Percentiles rank a stretch among this genome's conserved stretches.
Evolutionary conservation across 495 filamentous ascomycete species (phyloP).

Genomic region (Elaphomyces granulatus): DNA sequence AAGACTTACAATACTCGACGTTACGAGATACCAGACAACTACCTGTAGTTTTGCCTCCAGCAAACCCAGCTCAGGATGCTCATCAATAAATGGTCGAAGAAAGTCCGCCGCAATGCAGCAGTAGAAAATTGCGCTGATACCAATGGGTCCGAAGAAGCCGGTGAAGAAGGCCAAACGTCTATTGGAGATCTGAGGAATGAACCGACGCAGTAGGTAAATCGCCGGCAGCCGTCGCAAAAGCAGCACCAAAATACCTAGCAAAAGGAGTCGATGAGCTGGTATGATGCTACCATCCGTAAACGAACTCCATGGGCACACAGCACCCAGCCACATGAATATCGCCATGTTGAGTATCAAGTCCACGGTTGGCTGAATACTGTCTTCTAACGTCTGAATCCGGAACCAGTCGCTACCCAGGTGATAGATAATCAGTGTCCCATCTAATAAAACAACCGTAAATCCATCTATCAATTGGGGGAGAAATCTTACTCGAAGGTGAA

Average conservation of each 20-base stretch:
- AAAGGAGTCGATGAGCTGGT: conserved; percentile 48
- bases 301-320: conserved; percentile 52
- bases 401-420: conserved; percentile 48
- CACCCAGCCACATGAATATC: conserved; percentile 66
- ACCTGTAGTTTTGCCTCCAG: conserved; percentile 36
- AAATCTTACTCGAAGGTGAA: conserved; percentile 49
- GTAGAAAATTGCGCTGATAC: conserved; percentile 65
- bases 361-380: conserved; percentile 61
- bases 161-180: conserved; percentile 52
- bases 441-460: no score
- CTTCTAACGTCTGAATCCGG: conserved; percentile 55
- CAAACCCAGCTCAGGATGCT: conserved; percentile 13
- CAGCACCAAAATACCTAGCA: conserved; percentile 50
- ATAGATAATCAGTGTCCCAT: no score
- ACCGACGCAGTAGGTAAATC: conserved; percentile 44
- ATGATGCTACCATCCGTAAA: conserved; percentile 45
- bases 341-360: conserved; percentile 54
- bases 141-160: conserved; percentile 70
- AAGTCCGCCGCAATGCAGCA: conserved; percentile 56
- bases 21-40: conserved; percentile 57
- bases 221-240: conserved; percentile 55
- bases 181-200: conserved; percentile 53
- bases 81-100: conserved; percentile 24
- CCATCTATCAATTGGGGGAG: no score
- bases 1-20: conserved; percentile 53